Percentiles rank a stretch among this genome's conserved stretches.
phyloP scores from a whole-genome alignment of 441 rosid genomes.

The Pelargonium citronellum region DNA sequence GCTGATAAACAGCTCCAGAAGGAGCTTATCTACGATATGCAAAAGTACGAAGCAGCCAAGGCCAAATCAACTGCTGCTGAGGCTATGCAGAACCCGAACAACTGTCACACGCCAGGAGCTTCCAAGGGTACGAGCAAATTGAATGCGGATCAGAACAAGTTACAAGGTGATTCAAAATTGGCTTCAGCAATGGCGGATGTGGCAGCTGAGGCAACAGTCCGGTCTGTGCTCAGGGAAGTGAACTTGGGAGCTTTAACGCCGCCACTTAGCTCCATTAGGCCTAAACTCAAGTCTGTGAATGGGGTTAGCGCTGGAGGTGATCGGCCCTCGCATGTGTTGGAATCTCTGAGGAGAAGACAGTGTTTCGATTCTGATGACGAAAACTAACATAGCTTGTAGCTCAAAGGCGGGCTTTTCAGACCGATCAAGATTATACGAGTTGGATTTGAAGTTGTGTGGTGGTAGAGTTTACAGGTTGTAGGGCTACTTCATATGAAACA shows the following conservation, averaged over 20 bases:
- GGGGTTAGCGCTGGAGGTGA: conserved; percentile 31
- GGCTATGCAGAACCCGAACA: conserved; percentile 31
- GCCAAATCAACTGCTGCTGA: conserved; percentile 50
- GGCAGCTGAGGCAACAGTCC: conserved; percentile 55
- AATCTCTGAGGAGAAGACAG: conserved; percentile 72
- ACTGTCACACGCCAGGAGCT: conserved; percentile 31
- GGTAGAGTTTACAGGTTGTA: too few relatives aligned
- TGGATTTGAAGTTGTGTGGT: too few relatives aligned
- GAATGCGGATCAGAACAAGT: conserved; percentile 9
- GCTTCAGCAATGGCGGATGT: conserved; percentile 65
- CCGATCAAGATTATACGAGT: too few relatives aligned
- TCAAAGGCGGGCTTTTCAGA: too few relatives aligned
- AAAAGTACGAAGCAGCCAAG: conserved; percentile 67
- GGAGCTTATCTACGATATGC: conserved; percentile 84
- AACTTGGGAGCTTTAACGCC: conserved; percentile 56
- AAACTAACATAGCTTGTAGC: conserved; percentile 21
- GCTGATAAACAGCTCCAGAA: conserved; percentile 92
- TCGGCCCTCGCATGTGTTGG: conserved; percentile 55
- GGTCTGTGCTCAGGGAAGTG: conserved; percentile 69
- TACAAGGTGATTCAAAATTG: conserved; percentile 36
- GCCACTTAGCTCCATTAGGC: conserved; percentile 66
- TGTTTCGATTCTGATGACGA: conserved; percentile 67
- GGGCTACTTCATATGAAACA: too few relatives aligned
- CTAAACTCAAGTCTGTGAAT: conserved; percentile 50
- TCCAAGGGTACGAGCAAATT: conserved; percentile 8